Evolutionary conservation across 2,329 filamentous ascomycete species (phyloP).

Genomic region (Chaetomiaceae sp.): DNA sequence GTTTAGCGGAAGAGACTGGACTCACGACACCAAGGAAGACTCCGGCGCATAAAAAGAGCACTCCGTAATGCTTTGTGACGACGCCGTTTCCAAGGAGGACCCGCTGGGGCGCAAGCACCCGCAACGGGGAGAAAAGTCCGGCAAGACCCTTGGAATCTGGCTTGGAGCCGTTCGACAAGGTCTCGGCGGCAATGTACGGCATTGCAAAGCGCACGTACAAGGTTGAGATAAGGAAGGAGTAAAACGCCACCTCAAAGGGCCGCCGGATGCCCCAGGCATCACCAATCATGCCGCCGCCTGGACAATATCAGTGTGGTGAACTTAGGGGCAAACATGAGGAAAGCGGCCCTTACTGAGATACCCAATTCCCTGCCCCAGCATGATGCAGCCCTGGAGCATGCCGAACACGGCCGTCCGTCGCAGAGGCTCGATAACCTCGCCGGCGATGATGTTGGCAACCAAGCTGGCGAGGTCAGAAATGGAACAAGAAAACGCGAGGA

Average conservation of each 20-base stretch:
- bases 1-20: slow-evolving; percentile 10
- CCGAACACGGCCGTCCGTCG: slow-evolving; percentile 62
- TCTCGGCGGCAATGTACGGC: slow-evolving; percentile 48
- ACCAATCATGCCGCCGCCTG: slow-evolving; percentile 60
- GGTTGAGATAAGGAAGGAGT: slow-evolving; percentile 47
- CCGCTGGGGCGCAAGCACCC: slow-evolving; percentile 55
- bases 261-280: slow-evolving; percentile 58
- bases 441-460: slow-evolving; percentile 63
- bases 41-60: slow-evolving; percentile 59
- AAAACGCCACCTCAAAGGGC: slow-evolving; percentile 61
- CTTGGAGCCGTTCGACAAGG: slow-evolving; percentile 33
- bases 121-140: slow-evolving; percentile 60
- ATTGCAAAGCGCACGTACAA: slow-evolving; percentile 40
- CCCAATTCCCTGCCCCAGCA: slow-evolving; percentile 62
- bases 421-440: slow-evolving; percentile 57
- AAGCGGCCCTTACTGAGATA: slow-evolving; percentile 51
- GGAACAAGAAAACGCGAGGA: not conserved
- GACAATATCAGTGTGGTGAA: not conserved
- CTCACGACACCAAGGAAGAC: slow-evolving; percentile 62
- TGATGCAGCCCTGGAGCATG: slow-evolving; percentile 60
- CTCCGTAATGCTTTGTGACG: slow-evolving; percentile 53
- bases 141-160: slow-evolving; percentile 36
- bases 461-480: slow-evolving; percentile 36
- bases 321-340: no score
- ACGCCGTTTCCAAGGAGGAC: slow-evolving; percentile 49